A percentile compares a stretch with the other conserved stretches of the same genome.
Conservation (phyloP, 2,329 filamentous ascomycete species). For the Arthrobotrys sphaeroides region DNA sequence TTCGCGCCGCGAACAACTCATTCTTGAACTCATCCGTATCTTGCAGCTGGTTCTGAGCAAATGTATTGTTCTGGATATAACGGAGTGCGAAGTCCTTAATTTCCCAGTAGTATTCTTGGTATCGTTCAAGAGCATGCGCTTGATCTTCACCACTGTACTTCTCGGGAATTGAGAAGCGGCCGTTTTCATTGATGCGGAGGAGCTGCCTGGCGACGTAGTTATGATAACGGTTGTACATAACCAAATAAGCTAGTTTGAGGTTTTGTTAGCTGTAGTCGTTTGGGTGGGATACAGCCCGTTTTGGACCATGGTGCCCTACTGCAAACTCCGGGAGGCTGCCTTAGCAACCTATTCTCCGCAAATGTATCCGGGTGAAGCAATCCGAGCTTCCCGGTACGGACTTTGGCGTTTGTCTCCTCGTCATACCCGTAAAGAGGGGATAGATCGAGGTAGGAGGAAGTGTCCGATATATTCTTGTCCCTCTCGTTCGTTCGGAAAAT, state of each 20-base stretch:
- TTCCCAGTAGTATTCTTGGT: conserved; percentile 61
- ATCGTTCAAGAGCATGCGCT: conserved; percentile 60
- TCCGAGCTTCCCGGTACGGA: conserved; percentile 73
- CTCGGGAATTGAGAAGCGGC: conserved; percentile 67
- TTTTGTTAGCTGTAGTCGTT: neutral
- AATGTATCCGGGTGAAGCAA: conserved; percentile 77
- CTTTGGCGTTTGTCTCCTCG: conserved; percentile 70
- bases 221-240: conserved; percentile 76
- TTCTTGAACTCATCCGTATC: conserved; percentile 37
- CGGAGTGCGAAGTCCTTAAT: conserved; percentile 45
- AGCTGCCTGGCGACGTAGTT: conserved; percentile 73
- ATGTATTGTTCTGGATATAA: conserved; percentile 40
- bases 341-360: conserved; percentile 71
- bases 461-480: conserved; percentile 72
- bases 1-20: conserved; percentile 21
- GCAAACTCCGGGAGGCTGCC: conserved; percentile 75
- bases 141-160: conserved; percentile 59
- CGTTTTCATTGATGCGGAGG: conserved; percentile 73
- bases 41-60: conserved; percentile 29
- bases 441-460: conserved; percentile 79
- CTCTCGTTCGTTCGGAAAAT: conserved; percentile 72
- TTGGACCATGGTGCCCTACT: conserved; percentile 61
- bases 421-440: conserved; percentile 77
- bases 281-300: neutral
- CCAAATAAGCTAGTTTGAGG: conserved; percentile 61